phyloP scores from a whole-genome alignment of 139 green algal species.

The Chlamydomonas sp. region DNA sequence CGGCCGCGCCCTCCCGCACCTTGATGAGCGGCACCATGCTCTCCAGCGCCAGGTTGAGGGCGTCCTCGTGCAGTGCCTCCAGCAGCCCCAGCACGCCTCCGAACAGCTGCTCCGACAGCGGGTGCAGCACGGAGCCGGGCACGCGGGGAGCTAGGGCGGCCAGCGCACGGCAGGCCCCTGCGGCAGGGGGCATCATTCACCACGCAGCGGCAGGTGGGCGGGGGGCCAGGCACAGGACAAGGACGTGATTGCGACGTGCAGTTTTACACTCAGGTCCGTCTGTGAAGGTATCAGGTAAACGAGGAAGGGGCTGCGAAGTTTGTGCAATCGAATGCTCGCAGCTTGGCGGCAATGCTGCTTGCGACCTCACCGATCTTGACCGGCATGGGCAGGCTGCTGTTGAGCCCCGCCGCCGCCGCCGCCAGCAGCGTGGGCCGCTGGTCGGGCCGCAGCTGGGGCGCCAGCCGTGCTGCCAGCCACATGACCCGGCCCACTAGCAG shows the following conservation, averaged over 20 bases:
- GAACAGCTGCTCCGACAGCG: conserved; percentile 45
- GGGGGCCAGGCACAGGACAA: neutral
- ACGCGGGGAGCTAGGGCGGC: conserved; percentile 16
- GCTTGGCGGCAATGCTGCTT: no score
- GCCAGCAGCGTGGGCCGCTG: conserved; percentile 42
- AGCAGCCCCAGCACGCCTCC: conserved; percentile 60
- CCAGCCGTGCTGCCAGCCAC: conserved; percentile 66
- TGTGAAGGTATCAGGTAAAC: no score
- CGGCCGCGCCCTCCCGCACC: neutral
- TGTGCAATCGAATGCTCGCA: neutral
- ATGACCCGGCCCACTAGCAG: conserved; percentile 78
- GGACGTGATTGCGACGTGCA: no score
- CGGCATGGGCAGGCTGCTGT: conserved; percentile 21
- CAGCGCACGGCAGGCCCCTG: conserved; percentile 46
- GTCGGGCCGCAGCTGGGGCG: conserved; percentile 34
- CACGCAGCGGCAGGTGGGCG: no score
- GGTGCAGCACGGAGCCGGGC: neutral
- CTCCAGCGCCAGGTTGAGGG: conserved; percentile 84
- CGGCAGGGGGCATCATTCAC: no score
- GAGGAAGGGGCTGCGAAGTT: neutral
- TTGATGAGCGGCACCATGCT: conserved; percentile 50
- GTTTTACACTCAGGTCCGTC: no score
- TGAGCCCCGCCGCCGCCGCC: conserved; percentile 43
- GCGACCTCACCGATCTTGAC: conserved; percentile 36
- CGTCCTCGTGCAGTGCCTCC: conserved; percentile 57